Evolutionary conservation across 1,284 basidiomycete genomes (phyloP).

Genomic region (Trametes hirsuta): DNA sequence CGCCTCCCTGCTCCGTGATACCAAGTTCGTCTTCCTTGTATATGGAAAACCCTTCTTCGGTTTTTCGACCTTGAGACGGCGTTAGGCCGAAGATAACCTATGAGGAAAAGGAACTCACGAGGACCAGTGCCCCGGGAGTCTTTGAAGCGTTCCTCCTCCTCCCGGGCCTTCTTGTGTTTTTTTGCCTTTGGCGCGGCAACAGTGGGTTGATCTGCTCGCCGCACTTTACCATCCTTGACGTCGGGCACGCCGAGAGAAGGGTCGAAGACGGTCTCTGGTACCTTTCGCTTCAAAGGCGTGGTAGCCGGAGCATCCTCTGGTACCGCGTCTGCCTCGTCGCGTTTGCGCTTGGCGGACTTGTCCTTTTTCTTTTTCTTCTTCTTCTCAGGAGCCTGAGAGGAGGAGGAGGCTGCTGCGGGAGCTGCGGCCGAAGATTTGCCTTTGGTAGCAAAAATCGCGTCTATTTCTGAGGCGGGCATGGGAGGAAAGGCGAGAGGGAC

Average conservation of each 20-base stretch:
- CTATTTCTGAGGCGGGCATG: conserved; percentile 63
- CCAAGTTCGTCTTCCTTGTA: conserved; percentile 89
- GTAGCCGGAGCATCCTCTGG: conserved; percentile 20
- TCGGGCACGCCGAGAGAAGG: conserved; percentile 43
- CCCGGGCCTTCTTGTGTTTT: conserved; percentile 32
- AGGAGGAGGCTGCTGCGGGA: conserved; percentile 28
- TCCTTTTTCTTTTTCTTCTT: conserved; percentile 47
- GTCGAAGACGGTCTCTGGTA: conserved; percentile 65
- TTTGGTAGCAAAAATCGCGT: conserved; percentile 75
- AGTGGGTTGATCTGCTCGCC: conserved; percentile 25
- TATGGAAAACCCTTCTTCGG: conserved; percentile 83
- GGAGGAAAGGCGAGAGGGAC: conserved; percentile 23
- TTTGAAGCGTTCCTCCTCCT: conserved; percentile 62
- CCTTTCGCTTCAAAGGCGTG: conserved; percentile 42
- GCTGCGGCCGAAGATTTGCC: conserved; percentile 35
- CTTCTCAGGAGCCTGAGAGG: conserved; percentile 34
- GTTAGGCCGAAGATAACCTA: conserved; percentile 4
- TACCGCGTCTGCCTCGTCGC: conserved; percentile 16
- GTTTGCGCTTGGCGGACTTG: conserved; percentile 22
- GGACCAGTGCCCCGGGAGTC: conserved; percentile 78
- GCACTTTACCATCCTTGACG: conserved; percentile 35
- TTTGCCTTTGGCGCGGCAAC: conserved; percentile 26
- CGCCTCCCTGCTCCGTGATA: conserved; percentile 75
- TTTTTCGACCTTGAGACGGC: conserved; percentile 64
- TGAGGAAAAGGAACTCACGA: conserved; percentile 52